These are phyloP conservation scores for Colletotrichum gigasporum DNA, from an alignment of 2,329 filamentous ascomycete species.

Conservation along the genomic window DNA sequence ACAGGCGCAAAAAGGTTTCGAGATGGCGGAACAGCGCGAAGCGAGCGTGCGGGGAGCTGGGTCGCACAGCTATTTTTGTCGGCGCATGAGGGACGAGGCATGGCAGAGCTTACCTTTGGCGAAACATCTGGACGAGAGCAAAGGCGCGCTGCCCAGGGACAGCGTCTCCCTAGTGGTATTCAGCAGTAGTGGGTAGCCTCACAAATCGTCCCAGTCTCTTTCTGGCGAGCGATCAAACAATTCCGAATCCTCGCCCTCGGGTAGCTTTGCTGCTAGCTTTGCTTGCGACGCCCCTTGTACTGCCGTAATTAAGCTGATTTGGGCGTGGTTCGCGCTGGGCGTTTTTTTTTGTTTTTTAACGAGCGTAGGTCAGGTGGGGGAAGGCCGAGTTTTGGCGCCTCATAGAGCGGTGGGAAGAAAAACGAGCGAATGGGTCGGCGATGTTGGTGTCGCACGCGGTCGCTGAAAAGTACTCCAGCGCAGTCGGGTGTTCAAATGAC, in stretches of 20 bases:
- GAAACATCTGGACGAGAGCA: constrained; percentile 40
- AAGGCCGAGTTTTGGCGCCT: constrained; percentile 29
- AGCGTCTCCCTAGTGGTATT: constrained; percentile 32
- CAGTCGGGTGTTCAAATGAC: constrained; percentile 11
- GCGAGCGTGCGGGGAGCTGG: constrained; percentile 17
- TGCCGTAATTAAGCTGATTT: not conserved
- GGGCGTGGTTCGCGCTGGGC: not conserved
- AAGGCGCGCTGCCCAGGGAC: constrained; percentile 34
- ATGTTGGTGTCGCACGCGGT: constrained; percentile 21
- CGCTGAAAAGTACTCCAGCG: not conserved
- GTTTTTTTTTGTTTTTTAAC: constrained; percentile 11
- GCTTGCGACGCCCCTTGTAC: not conserved
- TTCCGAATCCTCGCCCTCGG: constrained; percentile 16
- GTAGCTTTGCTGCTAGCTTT: not conserved
- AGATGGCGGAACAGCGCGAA: constrained; percentile 16
- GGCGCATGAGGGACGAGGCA: constrained; percentile 22
- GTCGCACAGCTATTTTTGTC: constrained; percentile 23
- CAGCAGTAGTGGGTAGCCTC: constrained; percentile 6
- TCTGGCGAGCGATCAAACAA: constrained; percentile 16
- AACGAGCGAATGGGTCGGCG: constrained; percentile 28
- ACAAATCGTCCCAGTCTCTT: constrained; percentile 8
- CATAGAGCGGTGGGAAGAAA: constrained; percentile 21
- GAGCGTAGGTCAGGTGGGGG: constrained; percentile 30
- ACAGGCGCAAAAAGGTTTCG: constrained; percentile 20
- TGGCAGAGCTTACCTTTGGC: constrained; percentile 42